Evolutionary conservation across 768 basidiomycete species (phyloP), one percentile per base, ranked within the genome.

Genomic region (Pleurotus pulmonarius): DNA sequence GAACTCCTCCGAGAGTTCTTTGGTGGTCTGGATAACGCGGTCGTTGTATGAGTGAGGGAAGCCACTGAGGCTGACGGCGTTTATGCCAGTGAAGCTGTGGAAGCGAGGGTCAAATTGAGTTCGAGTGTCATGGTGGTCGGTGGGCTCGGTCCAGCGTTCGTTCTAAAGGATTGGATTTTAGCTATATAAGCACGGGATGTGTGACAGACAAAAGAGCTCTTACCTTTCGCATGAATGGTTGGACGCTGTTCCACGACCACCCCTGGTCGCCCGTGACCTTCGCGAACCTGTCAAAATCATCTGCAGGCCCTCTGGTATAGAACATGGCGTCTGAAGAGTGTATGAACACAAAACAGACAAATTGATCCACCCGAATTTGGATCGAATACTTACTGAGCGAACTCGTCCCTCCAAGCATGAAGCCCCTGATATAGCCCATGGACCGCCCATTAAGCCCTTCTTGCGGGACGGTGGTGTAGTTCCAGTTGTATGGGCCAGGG

Each of bases 221-320:
- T 49, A 68, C 68, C 56, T 65, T 69, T 13, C 47, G 54, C 34
- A 68, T 61, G 54, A 67, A 68, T 13, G 60, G 61, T 22, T 59
- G 49, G 4, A 70, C 34, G 15, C 22, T 61, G 37, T 68, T 57
- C 69, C 69, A 70, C 38, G 65, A 64, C 69, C 69, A 70, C 5
- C 68, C 69, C 22, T 37, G 26, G 49, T 70, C 69, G 1, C 62
- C 64, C 3, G 68, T 61, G 38, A 67, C 45, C 0, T 24, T 46
- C 0, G 69, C 67, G 34, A 29, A 66, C 1, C 61, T 64, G 29
- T 69, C 61, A 22, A 43, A 70, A 41, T 70, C 69, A 5, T 69
- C 67, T 8, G 58, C 45, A 1, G 63, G 57, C 3, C 69, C 69
- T 22, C 68, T 61, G 6, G 65, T 66, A 37, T 63, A 69, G 3